Percentiles rank a stretch among this genome's conserved stretches.
phyloP scores from a whole-genome alignment of 108 stramenopile genomes.

The Nitzschia sp. region DNA sequence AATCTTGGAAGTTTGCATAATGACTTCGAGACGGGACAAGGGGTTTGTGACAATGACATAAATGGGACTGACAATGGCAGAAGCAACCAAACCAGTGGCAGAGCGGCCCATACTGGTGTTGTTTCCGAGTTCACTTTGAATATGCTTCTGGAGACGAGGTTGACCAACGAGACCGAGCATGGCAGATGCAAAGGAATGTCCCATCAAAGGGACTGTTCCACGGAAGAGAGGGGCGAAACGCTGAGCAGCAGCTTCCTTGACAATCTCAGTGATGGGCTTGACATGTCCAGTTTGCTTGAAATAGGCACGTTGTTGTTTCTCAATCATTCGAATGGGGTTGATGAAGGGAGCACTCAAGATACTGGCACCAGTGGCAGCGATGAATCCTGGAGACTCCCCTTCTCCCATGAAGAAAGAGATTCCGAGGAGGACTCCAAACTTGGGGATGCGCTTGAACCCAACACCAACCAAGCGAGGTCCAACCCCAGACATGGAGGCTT shows the following conservation, averaged over 20 bases:
- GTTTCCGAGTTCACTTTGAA: conserved; percentile 79
- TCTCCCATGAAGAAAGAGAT: conserved; percentile 81
- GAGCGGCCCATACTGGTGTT: conserved; percentile 56
- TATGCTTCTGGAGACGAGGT: conserved; percentile 87
- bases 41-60: conserved; percentile 92
- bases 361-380: conserved; percentile 80
- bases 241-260: conserved; percentile 76
- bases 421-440: conserved; percentile 88
- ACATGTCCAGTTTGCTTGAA: conserved; percentile 81
- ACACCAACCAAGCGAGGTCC: conserved; percentile 86
- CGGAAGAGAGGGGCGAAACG: conserved; percentile 87
- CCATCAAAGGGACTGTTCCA: conserved; percentile 89
- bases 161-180: conserved; percentile 88
- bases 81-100: conserved; percentile 79
- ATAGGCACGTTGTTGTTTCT: conserved; percentile 92
- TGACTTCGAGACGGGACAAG: conserved; percentile 85
- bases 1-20: conserved; percentile 91
- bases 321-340: conserved; percentile 93
- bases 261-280: conserved; percentile 86
- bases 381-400: conserved; percentile 70
- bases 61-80: conserved; percentile 82
- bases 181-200: conserved; percentile 87
- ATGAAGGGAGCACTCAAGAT: conserved; percentile 84
- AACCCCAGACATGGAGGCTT: conserved; percentile 72
- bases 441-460: conserved; percentile 89